Percentiles rank a stretch among this genome's conserved stretches.
Evolutionary conservation across 1,284 basidiomycete genomes (phyloP).

Genomic region (Pyrrhoderma lamaoense): DNA sequence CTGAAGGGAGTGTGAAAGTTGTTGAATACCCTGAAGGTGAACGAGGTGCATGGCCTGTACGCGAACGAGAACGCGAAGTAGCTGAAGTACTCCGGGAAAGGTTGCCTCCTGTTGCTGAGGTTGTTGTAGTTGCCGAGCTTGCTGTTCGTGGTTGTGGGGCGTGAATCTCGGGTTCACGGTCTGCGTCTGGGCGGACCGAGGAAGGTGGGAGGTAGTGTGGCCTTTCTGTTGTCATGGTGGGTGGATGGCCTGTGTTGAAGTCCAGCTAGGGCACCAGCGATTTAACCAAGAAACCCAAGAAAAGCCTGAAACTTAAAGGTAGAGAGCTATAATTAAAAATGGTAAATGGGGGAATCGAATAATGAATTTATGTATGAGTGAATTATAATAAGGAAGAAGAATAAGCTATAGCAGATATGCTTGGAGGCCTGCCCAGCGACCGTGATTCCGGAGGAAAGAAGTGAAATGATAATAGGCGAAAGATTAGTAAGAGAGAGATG

Average conservation of each 20-base stretch:
- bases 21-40: conserved; percentile 12
- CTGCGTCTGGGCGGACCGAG: conserved; percentile 1
- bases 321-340: neutral
- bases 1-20: conserved; percentile 10
- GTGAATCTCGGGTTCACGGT: conserved; percentile 5
- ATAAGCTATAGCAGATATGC: too few species aligned
- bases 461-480: neutral
- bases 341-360: too few species aligned
- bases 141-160: conserved; percentile 14
- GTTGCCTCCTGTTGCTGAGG: neutral
- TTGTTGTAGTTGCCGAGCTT: conserved; percentile 8
- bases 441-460: neutral
- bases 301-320: neutral
- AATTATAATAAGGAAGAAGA: too few species aligned
- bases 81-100: conserved; percentile 9
- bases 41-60: conserved; percentile 9
- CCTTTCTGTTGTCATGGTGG: conserved; percentile 10
- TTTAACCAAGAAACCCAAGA: too few species aligned
- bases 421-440: too few species aligned
- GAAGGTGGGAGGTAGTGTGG: conserved; percentile 11
- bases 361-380: too few species aligned
- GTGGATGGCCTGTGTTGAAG: neutral
- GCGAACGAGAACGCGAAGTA: conserved; percentile 12
- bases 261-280: too few species aligned
- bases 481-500: neutral